Base-by-base conservation (phyloP, 2,329 filamentous ascomycete genomes). In the Calonectria crousiana region DNA sequence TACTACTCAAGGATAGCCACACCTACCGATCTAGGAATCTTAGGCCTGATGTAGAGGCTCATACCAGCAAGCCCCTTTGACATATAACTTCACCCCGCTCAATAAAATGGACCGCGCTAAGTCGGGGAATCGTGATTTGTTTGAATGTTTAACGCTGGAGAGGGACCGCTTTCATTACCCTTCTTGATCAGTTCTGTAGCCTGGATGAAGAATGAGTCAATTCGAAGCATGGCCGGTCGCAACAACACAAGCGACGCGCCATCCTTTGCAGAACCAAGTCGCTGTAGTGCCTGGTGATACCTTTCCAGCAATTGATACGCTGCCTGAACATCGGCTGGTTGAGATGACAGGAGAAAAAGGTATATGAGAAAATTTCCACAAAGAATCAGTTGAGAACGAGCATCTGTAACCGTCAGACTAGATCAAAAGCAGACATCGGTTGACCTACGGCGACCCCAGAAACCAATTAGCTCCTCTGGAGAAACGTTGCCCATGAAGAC, bases 361-460 rank as follows among this genome's bases (percentile, higher is more conserved):
- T 88, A 88, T 32, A 88, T 87, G 62, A 89, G 81, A 67, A 88
- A 88, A 75, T 89, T 88, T 20, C 87, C 86, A 47, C 85, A 87
- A 0, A 88, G 80, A 4, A 88, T 87, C 0, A 89, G 79, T 70
- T 89, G 87, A 10, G 86, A 87, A 18, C 87, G 84, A 26, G 78
- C 81, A 72, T 84, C 83, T 81, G 10, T 10, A 3, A 38, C 34
- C 41, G 67, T 77, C 23, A 78, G 69, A 26, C 18, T 36, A 34
- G 41, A 34, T 49, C 11, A 6, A 16, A 16, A 30, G 23, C 3
- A 38, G 18, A 65, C 67, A 71, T 41, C 34, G 23, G 32, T n/a
- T 11, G 66, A 86, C 86, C 77, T 81, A 87, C 86, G 84, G 18
- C 86, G 83, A 26, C 86, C 84, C 87, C 87, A 88, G 75, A 88